Evolutionary conservation across 495 filamentous ascomycete genomes (phyloP).

Genomic region (Friedmanniomyces endolithicus): DNA sequence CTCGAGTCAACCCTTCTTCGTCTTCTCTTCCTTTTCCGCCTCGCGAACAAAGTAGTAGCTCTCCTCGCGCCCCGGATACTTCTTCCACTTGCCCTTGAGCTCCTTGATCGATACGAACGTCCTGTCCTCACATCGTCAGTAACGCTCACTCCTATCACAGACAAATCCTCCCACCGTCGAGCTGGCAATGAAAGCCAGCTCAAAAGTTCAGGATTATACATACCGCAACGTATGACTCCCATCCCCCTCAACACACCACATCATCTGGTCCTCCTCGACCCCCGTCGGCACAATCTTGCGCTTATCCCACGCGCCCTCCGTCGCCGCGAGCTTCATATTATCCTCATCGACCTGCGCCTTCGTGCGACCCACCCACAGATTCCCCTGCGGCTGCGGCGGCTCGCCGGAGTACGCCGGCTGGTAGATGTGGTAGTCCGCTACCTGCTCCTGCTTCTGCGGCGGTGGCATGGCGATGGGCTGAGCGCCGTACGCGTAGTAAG

Average conservation of each 20-base stretch:
- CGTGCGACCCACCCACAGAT: constrained; percentile 22
- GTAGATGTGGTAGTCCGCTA: constrained; percentile 3
- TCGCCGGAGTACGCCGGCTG: not conserved
- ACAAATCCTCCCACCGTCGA: too few relatives aligned
- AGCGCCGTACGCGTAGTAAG: not conserved
- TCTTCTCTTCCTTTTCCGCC: constrained; percentile 10
- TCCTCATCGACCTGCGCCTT: constrained; percentile 25
- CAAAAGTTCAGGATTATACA: too few relatives aligned
- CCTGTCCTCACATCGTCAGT: constrained; percentile 1
- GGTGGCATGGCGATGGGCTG: not conserved
- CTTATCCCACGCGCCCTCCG: constrained; percentile 24
- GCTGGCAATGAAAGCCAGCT: too few relatives aligned
- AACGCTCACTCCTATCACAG: too few relatives aligned
- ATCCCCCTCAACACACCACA: constrained; percentile 27
- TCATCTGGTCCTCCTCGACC: constrained; percentile 24
- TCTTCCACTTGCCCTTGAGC: constrained; percentile 26
- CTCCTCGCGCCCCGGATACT: constrained; percentile 22
- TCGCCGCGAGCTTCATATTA: constrained; percentile 25
- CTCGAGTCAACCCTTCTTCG: constrained; percentile 7
- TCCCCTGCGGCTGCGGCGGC: not conserved
- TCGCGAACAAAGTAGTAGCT: constrained; percentile 23
- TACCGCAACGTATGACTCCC: constrained; percentile 24
- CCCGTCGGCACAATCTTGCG: constrained; percentile 24
- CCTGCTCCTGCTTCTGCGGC: not conserved
- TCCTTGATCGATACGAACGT: constrained; percentile 20